phyloP scores from a whole-genome alignment of 1,284 basidiomycete species.

The Cutaneotrichosporon sp. region DNA sequence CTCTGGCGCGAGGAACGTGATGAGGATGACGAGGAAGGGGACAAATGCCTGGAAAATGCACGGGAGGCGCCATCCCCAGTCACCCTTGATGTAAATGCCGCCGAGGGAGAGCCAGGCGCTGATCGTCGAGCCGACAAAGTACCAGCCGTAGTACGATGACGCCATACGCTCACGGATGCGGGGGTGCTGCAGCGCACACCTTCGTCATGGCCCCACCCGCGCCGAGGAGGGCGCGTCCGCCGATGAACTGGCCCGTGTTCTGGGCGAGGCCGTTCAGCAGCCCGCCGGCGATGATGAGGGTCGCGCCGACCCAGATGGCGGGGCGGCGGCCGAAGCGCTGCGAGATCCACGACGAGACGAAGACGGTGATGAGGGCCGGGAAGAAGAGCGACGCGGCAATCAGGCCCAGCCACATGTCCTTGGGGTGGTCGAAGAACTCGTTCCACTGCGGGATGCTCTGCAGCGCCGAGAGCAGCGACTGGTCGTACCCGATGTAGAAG shows the following conservation, averaged over 20 bases:
- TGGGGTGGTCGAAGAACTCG: constrained; percentile 32
- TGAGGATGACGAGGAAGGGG: constrained; percentile 16
- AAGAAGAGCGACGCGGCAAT: constrained; percentile 33
- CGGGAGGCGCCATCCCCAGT: constrained; percentile 28
- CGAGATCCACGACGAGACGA: constrained; percentile 28
- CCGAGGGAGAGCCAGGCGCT: constrained; percentile 18
- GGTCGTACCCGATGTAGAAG: constrained; percentile 34
- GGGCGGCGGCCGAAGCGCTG: constrained; percentile 28
- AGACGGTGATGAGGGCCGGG: constrained; percentile 30
- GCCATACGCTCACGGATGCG: constrained; percentile 29
- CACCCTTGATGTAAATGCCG: constrained; percentile 18
- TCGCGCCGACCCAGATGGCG: constrained; percentile 30
- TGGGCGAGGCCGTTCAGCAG: constrained; percentile 34
- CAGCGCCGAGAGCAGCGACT: constrained; percentile 29
- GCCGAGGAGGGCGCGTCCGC: constrained; percentile 34
- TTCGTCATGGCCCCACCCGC: constrained; percentile 35
- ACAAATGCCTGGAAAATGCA: constrained; percentile 20
- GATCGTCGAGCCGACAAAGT: constrained; percentile 20
- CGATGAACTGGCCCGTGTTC: constrained; percentile 21
- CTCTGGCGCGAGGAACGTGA: constrained; percentile 12
- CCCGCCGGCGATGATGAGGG: constrained; percentile 32
- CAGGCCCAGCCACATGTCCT: constrained; percentile 32
- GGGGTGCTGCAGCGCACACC: constrained; percentile 26
- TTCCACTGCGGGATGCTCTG: constrained; percentile 32
- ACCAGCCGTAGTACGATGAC: constrained; percentile 19